A percentile compares a stretch with the other conserved stretches of the same genome.
phyloP scores from a whole-genome alignment of 352 stramenopile species.

The Phytophthora pseudosyringae region DNA sequence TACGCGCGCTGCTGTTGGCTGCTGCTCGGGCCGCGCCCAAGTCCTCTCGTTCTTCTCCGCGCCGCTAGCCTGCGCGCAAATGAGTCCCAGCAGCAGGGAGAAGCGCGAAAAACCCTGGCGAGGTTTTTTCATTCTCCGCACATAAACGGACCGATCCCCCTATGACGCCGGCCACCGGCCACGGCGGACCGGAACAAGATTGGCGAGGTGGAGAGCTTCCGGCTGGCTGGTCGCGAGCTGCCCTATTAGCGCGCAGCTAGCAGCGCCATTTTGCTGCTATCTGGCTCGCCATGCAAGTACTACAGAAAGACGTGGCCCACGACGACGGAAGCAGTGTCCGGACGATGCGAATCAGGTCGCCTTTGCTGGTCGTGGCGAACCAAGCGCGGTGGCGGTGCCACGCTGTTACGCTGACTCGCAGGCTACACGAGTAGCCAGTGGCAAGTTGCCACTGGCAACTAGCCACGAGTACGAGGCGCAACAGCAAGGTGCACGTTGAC shows the following conservation, averaged over 20 bases:
- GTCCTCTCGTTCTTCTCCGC: constrained; percentile 26
- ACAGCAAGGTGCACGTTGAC: neutral
- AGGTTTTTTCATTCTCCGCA: constrained; percentile 24
- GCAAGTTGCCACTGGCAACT: too few species aligned
- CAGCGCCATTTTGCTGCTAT: neutral
- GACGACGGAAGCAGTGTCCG: constrained; percentile 2
- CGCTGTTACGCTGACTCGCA: constrained; percentile 12
- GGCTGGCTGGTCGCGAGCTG: neutral
- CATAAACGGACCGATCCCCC: constrained; percentile 3
- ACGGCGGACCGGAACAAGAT: constrained; percentile 19
- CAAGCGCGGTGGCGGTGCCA: constrained; percentile 7
- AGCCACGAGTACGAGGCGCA: too few species aligned
- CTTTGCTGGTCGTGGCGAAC: constrained; percentile 15
- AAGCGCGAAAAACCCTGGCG: constrained; percentile 34
- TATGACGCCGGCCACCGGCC: constrained; percentile 13
- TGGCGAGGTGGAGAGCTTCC: neutral
- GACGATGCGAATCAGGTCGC: constrained; percentile 6
- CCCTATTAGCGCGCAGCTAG: neutral
- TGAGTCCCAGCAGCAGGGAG: constrained; percentile 32
- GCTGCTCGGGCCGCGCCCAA: constrained; percentile 5
- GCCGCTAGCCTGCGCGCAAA: constrained; percentile 31
- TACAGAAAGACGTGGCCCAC: neutral
- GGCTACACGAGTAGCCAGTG: too few species aligned
- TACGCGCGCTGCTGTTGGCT: constrained; percentile 23
- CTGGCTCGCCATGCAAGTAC: too few species aligned